A percentile compares a stretch with the other conserved stretches of the same genome.
Evolutionary conservation across 2,329 filamentous ascomycete species (phyloP).

Genomic region (Pezicula radicicola): DNA sequence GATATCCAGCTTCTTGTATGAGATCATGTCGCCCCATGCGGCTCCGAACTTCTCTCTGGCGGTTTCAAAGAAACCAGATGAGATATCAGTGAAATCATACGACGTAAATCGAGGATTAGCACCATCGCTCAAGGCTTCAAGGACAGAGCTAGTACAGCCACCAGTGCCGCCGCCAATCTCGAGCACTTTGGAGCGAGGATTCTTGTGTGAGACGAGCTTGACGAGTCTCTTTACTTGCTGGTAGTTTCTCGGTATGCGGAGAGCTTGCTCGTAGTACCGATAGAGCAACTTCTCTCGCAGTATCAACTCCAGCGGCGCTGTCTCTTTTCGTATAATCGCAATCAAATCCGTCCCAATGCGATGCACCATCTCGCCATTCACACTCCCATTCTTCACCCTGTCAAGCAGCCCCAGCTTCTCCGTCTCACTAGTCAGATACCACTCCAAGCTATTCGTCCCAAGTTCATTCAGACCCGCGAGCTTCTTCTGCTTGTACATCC

Average conservation of each 20-base stretch:
- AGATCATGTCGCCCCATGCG: slow-evolving; percentile 20
- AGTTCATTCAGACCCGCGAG: too few relatives aligned
- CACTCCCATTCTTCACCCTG: not conserved
- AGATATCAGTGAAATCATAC: slow-evolving; percentile 24
- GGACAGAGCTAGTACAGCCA: slow-evolving; percentile 4
- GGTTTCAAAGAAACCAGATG: slow-evolving; percentile 28
- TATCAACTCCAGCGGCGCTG: slow-evolving; percentile 7
- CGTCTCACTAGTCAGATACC: too few relatives aligned
- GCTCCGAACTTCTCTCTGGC: slow-evolving; percentile 16
- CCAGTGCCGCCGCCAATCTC: slow-evolving; percentile 22
- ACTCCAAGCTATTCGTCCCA: too few relatives aligned
- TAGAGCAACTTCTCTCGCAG: slow-evolving; percentile 4
- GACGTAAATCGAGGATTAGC: not conserved
- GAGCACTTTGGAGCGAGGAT: slow-evolving; percentile 17
- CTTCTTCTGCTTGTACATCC: too few relatives aligned
- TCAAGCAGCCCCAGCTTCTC: too few relatives aligned
- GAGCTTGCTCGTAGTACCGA: slow-evolving; percentile 1
- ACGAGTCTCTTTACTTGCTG: slow-evolving; percentile 1
- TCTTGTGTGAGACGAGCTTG: slow-evolving; percentile 12
- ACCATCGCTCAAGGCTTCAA: slow-evolving; percentile 1
- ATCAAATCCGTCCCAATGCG: not conserved
- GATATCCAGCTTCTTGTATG: slow-evolving; percentile 25
- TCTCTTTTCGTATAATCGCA: slow-evolving; percentile 2
- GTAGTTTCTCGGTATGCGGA: not conserved
- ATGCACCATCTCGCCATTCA: slow-evolving; percentile 2